These are phyloP conservation scores for Mimosa pudica DNA, from an alignment of 306 rosid species.

Conservation along the genomic window DNA sequence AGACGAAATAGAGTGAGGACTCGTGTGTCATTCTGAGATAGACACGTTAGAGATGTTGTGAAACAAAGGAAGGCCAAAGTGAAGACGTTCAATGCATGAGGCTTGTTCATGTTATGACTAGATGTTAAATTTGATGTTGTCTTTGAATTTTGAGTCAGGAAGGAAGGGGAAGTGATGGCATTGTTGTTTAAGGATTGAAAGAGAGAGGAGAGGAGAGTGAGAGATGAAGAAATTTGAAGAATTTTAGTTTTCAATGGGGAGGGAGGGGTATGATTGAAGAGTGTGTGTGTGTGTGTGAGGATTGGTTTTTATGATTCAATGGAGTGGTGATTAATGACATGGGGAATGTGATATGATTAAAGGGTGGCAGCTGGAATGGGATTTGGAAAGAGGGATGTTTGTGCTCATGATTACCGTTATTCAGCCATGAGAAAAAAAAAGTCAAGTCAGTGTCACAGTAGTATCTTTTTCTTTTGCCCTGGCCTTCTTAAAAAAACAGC, in stretches of 20 bases:
- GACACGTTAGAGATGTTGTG: conserved; percentile 20
- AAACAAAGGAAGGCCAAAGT: conserved; percentile 25
- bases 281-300: conserved; percentile 25
- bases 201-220: conserved; percentile 11
- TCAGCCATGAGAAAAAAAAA: conserved; percentile 33
- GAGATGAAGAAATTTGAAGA: not conserved
- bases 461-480: conserved; percentile 49
- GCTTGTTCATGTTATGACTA: conserved; percentile 42
- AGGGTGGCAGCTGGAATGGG: conserved; percentile 45
- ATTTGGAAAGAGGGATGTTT: conserved; percentile 36
- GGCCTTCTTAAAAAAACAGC: no score
- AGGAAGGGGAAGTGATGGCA: conserved; percentile 36
- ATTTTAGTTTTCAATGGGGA: conserved; percentile 18
- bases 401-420: conserved; percentile 54
- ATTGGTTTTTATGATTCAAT: conserved; percentile 22
- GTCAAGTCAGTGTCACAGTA: conserved; percentile 38
- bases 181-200: conserved; percentile 33
- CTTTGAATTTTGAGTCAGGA: conserved; percentile 37
- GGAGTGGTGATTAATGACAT: conserved; percentile 8
- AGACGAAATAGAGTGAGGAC: conserved; percentile 69
- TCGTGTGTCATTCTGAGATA: conserved; percentile 56
- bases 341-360: conserved; percentile 55
- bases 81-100: conserved; percentile 14
- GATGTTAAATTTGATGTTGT: not conserved
- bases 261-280: conserved; percentile 41